Evolutionary conservation across 192 early-diverging fungal species (phyloP).

Genomic region (Coemansia sp.): DNA sequence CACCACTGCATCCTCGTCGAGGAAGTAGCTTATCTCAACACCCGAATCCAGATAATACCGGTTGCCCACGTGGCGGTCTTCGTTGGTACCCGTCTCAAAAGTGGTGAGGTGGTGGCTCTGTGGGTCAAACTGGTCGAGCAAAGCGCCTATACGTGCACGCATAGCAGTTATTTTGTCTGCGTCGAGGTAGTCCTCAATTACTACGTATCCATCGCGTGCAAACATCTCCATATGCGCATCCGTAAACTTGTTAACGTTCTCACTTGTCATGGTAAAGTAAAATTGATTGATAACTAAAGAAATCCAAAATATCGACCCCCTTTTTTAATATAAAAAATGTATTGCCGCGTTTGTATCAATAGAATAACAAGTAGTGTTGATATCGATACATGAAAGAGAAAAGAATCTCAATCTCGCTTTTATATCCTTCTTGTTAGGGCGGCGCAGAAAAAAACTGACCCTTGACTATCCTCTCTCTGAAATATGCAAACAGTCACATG

Average conservation of each 20-base stretch:
- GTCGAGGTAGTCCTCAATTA: constrained; percentile 19
- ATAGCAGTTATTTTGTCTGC: constrained; percentile 6
- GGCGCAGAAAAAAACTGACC: too few relatives aligned
- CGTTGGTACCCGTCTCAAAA: constrained; percentile 63
- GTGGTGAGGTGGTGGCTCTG: constrained; percentile 69
- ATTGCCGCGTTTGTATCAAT: not conserved
- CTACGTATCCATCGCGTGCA: constrained; percentile 25
- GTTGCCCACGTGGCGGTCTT: constrained; percentile 66
- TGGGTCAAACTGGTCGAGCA: constrained; percentile 64
- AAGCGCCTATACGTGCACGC: constrained; percentile 25
- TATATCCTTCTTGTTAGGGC: too few relatives aligned
- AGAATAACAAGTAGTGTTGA: not conserved
- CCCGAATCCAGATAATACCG: constrained; percentile 86
- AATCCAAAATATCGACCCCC: too few relatives aligned
- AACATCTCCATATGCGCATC: constrained; percentile 9
- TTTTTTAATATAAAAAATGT: not conserved
- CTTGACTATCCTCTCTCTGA: too few relatives aligned
- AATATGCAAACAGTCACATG: too few relatives aligned
- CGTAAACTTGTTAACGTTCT: not conserved
- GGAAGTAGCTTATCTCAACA: constrained; percentile 82
- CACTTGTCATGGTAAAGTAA: too few relatives aligned
- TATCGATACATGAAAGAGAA: too few relatives aligned
- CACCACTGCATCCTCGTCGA: constrained; percentile 76
- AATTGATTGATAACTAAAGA: too few relatives aligned
- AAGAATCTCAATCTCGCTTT: too few relatives aligned